phyloP scores from a whole-genome alignment of 495 filamentous ascomycete genomes.

The Aspergillus baeticus region DNA sequence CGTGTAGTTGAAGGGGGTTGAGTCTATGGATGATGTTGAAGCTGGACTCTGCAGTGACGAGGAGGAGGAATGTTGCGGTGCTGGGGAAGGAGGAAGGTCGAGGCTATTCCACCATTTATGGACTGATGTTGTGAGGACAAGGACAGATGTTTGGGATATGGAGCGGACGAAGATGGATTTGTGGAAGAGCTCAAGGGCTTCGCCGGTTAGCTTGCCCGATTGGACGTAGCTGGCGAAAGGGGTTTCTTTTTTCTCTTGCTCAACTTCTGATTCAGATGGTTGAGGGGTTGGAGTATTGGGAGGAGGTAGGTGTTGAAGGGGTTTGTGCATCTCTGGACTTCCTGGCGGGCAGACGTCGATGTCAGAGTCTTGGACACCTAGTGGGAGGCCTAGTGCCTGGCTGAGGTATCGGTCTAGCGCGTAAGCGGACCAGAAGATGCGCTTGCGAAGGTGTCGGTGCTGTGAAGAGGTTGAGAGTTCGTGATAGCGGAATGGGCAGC shows the following conservation, averaged over 20 bases:
- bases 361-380: constrained; percentile 44
- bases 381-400: constrained; percentile 44
- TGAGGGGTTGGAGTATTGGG: background rate
- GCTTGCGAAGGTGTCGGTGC: constrained; percentile 40
- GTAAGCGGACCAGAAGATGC: constrained; percentile 54
- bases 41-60: background rate
- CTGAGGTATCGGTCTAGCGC: constrained; percentile 49
- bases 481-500: constrained; percentile 43
- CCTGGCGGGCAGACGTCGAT: constrained; percentile 41
- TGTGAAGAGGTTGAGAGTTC: constrained; percentile 34
- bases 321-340: constrained; percentile 29
- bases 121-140: constrained; percentile 42
- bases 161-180: constrained; percentile 41
- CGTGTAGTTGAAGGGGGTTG: constrained; percentile 35
- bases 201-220: constrained; percentile 39
- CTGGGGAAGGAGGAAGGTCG: constrained; percentile 20
- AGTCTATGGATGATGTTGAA: background rate
- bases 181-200: constrained; percentile 41
- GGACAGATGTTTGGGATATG: constrained; percentile 32
- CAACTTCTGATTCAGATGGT: background rate
- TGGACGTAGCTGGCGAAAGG: constrained; percentile 39
- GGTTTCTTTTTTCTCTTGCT: constrained; percentile 23
- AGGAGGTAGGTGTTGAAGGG: constrained; percentile 7
- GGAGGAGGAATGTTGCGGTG: constrained; percentile 6
- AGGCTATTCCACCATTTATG: constrained; percentile 47